These are phyloP conservation scores for Kockovaella imperatae DNA, from an alignment of 768 basidiomycete genomes.

Conservation along the genomic window DNA sequence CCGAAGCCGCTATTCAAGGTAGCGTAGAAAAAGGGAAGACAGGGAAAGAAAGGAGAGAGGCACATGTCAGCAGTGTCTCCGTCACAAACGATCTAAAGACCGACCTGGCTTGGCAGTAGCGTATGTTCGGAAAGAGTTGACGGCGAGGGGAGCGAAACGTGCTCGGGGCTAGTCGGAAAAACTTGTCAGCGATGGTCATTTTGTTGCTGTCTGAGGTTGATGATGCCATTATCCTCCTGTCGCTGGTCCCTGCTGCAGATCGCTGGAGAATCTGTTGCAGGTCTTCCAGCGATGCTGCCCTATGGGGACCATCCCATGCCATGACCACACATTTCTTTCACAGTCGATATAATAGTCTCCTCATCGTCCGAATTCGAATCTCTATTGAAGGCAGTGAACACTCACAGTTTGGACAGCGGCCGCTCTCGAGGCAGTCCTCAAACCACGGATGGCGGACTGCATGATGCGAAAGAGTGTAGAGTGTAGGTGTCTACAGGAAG, in stretches of 20 bases:
- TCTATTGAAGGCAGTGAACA: background rate
- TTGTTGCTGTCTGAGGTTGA: too few relatives aligned
- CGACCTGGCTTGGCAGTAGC: constrained; percentile 96
- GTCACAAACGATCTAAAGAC: constrained; percentile 42
- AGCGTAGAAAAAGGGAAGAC: background rate
- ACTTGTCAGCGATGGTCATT: constrained; percentile 13
- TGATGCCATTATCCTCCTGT: too few relatives aligned
- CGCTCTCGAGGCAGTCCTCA: constrained; percentile 33
- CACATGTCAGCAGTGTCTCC: too few relatives aligned
- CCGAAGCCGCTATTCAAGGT: constrained; percentile 70
- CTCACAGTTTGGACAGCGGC: constrained; percentile 34
- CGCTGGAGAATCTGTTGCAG: background rate
- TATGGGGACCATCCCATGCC: too few relatives aligned
- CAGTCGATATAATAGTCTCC: constrained; percentile 3
- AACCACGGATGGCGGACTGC: constrained; percentile 42
- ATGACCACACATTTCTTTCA: too few relatives aligned
- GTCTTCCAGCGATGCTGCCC: too few relatives aligned
- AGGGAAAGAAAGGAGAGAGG: background rate
- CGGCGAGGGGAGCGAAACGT: constrained; percentile 37
- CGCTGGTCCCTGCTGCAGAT: background rate
- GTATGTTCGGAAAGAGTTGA: constrained; percentile 60
- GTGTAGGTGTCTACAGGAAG: constrained; percentile 12
- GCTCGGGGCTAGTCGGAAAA: constrained; percentile 41
- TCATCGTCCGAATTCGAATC: background rate
- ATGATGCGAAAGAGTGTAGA: constrained; percentile 18